A percentile compares a stretch with the other conserved stretches of the same genome.
Conservation (phyloP, 495 filamentous ascomycete species). For the Filosporella fistucella region DNA sequence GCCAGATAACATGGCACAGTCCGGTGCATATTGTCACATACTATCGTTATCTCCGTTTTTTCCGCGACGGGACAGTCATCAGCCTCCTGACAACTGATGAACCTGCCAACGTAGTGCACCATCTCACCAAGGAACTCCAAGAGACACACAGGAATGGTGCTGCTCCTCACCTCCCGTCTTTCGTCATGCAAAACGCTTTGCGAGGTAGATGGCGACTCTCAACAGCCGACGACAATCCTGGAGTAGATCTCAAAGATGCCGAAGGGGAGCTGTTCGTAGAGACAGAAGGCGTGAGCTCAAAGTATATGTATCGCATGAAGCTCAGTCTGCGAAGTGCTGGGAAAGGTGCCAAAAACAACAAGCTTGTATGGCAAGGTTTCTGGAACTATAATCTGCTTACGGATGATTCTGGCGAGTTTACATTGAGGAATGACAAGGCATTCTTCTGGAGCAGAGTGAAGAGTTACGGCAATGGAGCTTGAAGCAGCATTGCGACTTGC, state of each 20-base stretch:
- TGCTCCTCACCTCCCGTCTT: slow-evolving; percentile 17
- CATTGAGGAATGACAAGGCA: slow-evolving; percentile 74
- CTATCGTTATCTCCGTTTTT: slow-evolving; percentile 93
- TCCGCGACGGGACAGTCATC: slow-evolving; percentile 80
- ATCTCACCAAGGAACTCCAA: slow-evolving; percentile 32
- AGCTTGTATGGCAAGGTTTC: slow-evolving; percentile 82
- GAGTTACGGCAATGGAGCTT: slow-evolving; percentile 53
- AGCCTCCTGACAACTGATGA: slow-evolving; percentile 74
- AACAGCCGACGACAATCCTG: slow-evolving; percentile 21
- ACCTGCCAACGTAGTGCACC: slow-evolving; percentile 63
- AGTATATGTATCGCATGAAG: slow-evolving; percentile 80
- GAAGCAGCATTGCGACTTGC: not conserved
- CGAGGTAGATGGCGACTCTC: slow-evolving; percentile 28
- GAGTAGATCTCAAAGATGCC: slow-evolving; percentile 27
- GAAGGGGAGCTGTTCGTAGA: slow-evolving; percentile 77
- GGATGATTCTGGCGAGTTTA: slow-evolving; percentile 87
- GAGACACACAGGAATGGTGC: slow-evolving; percentile 29
- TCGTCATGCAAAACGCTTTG: slow-evolving; percentile 56
- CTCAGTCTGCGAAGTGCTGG: slow-evolving; percentile 60
- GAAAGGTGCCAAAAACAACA: slow-evolving; percentile 62
- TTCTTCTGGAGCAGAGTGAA: slow-evolving; percentile 85
- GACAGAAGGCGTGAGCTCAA: slow-evolving; percentile 69
- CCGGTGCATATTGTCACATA: slow-evolving; percentile 97
- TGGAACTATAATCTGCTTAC: slow-evolving; percentile 89
- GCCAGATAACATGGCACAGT: slow-evolving; percentile 62